A percentile compares a stretch with the other conserved stretches of the same genome.
Conservation (phyloP, 2,329 filamentous ascomycete genomes). For the Pezizomycotina sp. region DNA sequence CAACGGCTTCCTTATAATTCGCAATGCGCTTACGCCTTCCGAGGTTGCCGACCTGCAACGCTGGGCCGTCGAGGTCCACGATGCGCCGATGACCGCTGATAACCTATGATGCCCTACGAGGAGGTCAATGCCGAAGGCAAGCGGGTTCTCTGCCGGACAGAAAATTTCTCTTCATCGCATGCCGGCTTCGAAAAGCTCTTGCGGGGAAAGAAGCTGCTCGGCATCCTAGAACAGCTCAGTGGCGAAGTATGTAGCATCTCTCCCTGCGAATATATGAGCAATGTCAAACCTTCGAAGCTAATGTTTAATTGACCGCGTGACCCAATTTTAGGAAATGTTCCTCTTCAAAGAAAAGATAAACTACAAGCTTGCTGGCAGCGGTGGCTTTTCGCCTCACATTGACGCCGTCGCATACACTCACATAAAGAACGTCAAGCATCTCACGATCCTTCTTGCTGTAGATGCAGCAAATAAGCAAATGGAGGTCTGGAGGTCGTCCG, state of each 20-base stretch:
- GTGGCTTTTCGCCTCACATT: slow-evolving; percentile 31
- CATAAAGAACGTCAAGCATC: slow-evolving; percentile 31
- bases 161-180: slow-evolving; percentile 28
- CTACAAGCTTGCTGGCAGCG: slow-evolving; percentile 31
- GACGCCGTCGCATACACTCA: slow-evolving; percentile 32
- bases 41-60: slow-evolving; percentile 22
- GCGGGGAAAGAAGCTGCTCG: slow-evolving; percentile 27
- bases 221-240: slow-evolving; percentile 28
- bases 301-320: no score
- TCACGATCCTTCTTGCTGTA: slow-evolving; percentile 31
- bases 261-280: neutral
- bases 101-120: slow-evolving; percentile 28
- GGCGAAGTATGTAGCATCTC: slow-evolving; percentile 13
- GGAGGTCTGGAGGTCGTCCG: slow-evolving; percentile 31
- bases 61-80: slow-evolving; percentile 29
- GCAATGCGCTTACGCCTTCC: no score
- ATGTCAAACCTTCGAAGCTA: no score
- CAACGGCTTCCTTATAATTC: no score
- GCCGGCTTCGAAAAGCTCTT: slow-evolving; percentile 28
- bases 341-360: slow-evolving; percentile 34
- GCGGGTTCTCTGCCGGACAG: slow-evolving; percentile 27
- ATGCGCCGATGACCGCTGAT: slow-evolving; percentile 26
- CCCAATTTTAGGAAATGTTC: slow-evolving; percentile 31
- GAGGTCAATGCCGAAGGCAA: slow-evolving; percentile 27
- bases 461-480: slow-evolving; percentile 29